Conservation (phyloP, 805 yeast genomes). For the Yamadazyma ubonensis region DNA sequence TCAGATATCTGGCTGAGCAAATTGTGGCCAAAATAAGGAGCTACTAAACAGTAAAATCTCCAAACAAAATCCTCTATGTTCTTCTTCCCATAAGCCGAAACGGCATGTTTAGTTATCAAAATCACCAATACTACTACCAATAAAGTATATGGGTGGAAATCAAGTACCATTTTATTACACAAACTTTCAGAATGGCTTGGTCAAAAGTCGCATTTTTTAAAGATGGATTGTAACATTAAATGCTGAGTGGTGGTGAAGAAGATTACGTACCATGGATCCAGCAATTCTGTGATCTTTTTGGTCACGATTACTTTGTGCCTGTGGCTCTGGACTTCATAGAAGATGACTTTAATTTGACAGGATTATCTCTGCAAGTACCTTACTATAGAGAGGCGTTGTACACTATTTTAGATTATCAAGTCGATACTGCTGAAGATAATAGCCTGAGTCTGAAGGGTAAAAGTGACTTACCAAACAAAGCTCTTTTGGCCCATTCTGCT, state of each 20-base stretch:
- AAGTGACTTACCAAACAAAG: slow-evolving; percentile 59
- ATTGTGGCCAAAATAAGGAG: slow-evolving; percentile 34
- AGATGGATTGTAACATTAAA: slow-evolving; percentile 10
- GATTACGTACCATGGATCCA: slow-evolving; percentile 79
- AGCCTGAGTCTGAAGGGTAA: slow-evolving; percentile 10
- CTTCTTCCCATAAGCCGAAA: slow-evolving; percentile 37
- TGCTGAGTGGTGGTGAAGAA: slow-evolving; percentile 48
- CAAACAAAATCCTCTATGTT: slow-evolving; percentile 36
- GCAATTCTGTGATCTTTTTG: slow-evolving; percentile 72
- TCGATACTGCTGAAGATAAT: slow-evolving; percentile 42
- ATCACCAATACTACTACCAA: slow-evolving; percentile 33
- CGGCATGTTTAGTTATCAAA: slow-evolving; percentile 34
- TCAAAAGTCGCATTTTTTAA: slow-evolving; percentile 7
- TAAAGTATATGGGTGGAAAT: slow-evolving; percentile 34
- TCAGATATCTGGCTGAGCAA: slow-evolving; percentile 22
- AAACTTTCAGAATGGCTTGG: not conserved
- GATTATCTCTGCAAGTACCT: slow-evolving; percentile 80
- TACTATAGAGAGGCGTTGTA: slow-evolving; percentile 90
- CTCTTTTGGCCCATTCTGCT: slow-evolving; percentile 83
- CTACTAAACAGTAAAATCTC: slow-evolving; percentile 33
- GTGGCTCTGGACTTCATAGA: slow-evolving; percentile 91
- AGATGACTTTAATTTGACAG: slow-evolving; percentile 95
- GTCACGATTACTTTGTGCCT: slow-evolving; percentile 89
- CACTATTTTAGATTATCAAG: slow-evolving; percentile 82
- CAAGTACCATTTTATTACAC: slow-evolving; percentile 13